phyloP scores from a whole-genome alignment of 1,284 basidiomycete genomes.

The Microbotryomycetes sp. region DNA sequence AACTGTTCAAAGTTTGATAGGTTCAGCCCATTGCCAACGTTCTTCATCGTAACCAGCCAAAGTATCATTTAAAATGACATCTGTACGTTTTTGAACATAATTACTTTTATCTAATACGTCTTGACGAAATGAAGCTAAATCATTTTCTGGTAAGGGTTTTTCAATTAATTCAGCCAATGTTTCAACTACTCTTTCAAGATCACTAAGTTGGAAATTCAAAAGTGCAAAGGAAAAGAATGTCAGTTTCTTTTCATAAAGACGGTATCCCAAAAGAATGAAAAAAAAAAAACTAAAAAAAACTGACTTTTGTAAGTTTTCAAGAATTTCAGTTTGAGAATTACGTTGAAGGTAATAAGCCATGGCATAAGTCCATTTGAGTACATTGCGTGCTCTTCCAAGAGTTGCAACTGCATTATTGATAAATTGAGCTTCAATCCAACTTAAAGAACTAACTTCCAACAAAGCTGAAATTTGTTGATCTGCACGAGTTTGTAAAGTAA shows the following conservation, averaged over 20 bases:
- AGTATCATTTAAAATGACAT: slow-evolving; percentile 91
- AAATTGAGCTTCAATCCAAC: slow-evolving; percentile 99
- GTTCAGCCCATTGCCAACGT: slow-evolving; percentile 27
- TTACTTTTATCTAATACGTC: slow-evolving; percentile 86
- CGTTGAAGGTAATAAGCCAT: slow-evolving; percentile 90
- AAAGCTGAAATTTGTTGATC: slow-evolving; percentile 99
- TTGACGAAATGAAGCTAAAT: slow-evolving; percentile 73
- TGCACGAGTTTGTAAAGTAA: slow-evolving; percentile 85
- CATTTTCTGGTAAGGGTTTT: slow-evolving; percentile 76
- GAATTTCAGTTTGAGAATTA: slow-evolving; percentile 90
- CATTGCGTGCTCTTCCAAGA: slow-evolving; percentile 71
- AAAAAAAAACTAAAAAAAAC: slow-evolving; percentile 22
- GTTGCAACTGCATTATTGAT: slow-evolving; percentile 90
- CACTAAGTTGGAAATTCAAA: slow-evolving; percentile 52
- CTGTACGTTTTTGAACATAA: slow-evolving; percentile 66
- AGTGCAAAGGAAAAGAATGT: too few species aligned
- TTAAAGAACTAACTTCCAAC: slow-evolving; percentile 81
- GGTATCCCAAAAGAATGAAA: too few species aligned
- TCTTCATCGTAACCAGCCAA: slow-evolving; percentile 80
- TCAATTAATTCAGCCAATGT: slow-evolving; percentile 88
- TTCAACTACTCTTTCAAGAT: slow-evolving; percentile 91
- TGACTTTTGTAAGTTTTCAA: slow-evolving; percentile 92
- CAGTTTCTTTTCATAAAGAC: too few species aligned
- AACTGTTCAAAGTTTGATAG: slow-evolving; percentile 28
- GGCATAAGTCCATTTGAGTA: slow-evolving; percentile 99